Conservation (phyloP, 768 basidiomycete genomes). For the Naganishia vaughanmartiniae region DNA sequence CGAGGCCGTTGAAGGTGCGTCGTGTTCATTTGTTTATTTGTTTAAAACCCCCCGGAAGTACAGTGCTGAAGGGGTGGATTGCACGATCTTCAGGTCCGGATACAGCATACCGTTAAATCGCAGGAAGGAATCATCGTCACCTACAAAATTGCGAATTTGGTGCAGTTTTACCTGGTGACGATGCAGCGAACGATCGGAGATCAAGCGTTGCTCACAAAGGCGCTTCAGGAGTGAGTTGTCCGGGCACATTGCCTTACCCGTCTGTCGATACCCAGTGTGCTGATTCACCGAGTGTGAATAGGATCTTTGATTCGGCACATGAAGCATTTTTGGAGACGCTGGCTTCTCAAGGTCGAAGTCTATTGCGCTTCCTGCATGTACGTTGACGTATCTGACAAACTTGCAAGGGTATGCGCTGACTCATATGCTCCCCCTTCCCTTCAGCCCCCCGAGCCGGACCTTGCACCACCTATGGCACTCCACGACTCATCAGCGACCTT, state of each 20-base stretch:
- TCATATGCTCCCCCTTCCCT: neutral
- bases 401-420: neutral
- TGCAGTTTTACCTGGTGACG: constrained; percentile 89
- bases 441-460: constrained; percentile 61
- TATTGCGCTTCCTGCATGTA: constrained; percentile 57
- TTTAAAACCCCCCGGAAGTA: neutral
- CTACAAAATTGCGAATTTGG: constrained; percentile 88
- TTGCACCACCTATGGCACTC: constrained; percentile 71
- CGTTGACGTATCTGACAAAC: constrained; percentile 29
- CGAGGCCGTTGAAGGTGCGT: constrained; percentile 79
- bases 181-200: constrained; percentile 89
- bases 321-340: constrained; percentile 84
- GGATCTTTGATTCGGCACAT: constrained; percentile 76
- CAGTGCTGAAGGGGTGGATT: constrained; percentile 4
- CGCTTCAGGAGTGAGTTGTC: constrained; percentile 69
- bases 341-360: constrained; percentile 70
- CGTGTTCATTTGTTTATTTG: neutral
- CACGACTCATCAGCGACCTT: constrained; percentile 80
- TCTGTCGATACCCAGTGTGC: too few species aligned
- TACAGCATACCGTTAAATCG: constrained; percentile 87
- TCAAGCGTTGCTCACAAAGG: constrained; percentile 71
- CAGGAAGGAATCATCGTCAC: constrained; percentile 90
- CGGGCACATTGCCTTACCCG: neutral
- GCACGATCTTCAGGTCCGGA: constrained; percentile 63
- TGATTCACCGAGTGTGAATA: constrained; percentile 46